Conservation (phyloP, 164 flowering plant species). For the Piper betle region DNA sequence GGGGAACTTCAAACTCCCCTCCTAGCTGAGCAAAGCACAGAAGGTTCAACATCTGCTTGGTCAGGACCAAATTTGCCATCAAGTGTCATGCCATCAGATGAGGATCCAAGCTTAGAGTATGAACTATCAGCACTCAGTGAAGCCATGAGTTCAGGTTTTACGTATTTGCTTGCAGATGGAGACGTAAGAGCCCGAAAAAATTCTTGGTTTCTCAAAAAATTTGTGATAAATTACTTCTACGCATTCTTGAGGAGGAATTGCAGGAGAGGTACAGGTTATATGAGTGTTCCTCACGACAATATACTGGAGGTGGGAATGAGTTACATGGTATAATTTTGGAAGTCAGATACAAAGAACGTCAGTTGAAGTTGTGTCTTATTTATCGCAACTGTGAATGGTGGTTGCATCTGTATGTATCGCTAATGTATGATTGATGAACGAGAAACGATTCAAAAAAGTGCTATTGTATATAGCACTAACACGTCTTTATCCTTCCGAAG, state of each 20-base stretch:
- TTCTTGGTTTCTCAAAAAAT: constrained; percentile 76
- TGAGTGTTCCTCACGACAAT: constrained; percentile 85
- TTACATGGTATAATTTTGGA: constrained; percentile 59
- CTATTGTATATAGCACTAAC: no score
- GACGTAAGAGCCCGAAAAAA: constrained; percentile 83
- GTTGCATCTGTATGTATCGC: no score
- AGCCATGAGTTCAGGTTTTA: constrained; percentile 82
- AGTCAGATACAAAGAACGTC: neutral
- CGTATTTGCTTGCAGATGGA: constrained; percentile 75
- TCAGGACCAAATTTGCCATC: constrained; percentile 24
- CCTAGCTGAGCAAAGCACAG: constrained; percentile 13
- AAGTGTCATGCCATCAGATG: no score
- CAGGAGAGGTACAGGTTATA: constrained; percentile 72
- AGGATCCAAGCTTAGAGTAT: constrained; percentile 69
- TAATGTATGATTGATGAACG: no score
- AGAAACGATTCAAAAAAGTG: no score
- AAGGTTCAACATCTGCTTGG: constrained; percentile 21
- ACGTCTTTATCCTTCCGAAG: no score
- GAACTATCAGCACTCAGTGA: constrained; percentile 76
- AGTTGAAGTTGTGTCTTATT: neutral
- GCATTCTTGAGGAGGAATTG: constrained; percentile 85
- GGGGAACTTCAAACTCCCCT: constrained; percentile 7
- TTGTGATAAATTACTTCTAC: constrained; percentile 82
- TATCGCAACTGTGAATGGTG: no score
- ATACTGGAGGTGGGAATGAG: constrained; percentile 78